These are phyloP conservation scores for Eimeria praecox DNA, from an alignment of 169 alveolate species.

Conservation along the genomic window DNA sequence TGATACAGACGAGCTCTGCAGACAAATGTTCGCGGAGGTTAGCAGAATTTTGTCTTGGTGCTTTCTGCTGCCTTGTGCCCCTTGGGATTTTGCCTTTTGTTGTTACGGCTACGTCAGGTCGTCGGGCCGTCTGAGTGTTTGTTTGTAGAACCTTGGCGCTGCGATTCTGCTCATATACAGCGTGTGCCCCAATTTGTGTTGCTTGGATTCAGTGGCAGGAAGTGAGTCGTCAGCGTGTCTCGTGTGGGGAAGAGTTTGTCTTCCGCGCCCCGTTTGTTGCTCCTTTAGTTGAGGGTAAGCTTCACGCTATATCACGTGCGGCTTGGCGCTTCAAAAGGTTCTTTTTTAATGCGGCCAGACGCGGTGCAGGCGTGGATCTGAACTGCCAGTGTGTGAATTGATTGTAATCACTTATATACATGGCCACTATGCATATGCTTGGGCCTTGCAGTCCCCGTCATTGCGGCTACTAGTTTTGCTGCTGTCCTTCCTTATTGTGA, in stretches of 20 bases:
- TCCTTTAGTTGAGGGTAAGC: conserved; percentile 44
- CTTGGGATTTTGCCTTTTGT: neutral
- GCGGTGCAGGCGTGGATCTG: neutral
- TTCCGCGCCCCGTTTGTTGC: conserved; percentile 28
- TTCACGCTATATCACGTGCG: neutral
- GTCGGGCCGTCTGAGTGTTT: neutral
- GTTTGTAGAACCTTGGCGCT: neutral
- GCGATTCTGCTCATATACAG: neutral
- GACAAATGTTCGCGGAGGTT: conserved; percentile 57
- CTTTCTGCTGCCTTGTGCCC: neutral
- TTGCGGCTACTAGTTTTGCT: conserved; percentile 57
- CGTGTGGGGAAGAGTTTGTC: conserved; percentile 61
- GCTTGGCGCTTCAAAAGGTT: neutral
- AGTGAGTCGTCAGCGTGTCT: conserved; percentile 55
- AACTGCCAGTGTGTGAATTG: neutral
- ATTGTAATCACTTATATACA: neutral
- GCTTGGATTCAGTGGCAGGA: conserved; percentile 50
- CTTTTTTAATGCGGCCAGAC: neutral
- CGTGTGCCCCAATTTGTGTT: neutral
- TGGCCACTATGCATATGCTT: neutral
- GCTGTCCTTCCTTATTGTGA: conserved; percentile 60
- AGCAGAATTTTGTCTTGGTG: neutral
- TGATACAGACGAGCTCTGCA: conserved; percentile 7
- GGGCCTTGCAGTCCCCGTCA: conserved; percentile 57
- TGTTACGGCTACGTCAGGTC: neutral